Conservation (phyloP, 2,329 filamentous ascomycete genomes). For the Claviceps fusiformis region DNA sequence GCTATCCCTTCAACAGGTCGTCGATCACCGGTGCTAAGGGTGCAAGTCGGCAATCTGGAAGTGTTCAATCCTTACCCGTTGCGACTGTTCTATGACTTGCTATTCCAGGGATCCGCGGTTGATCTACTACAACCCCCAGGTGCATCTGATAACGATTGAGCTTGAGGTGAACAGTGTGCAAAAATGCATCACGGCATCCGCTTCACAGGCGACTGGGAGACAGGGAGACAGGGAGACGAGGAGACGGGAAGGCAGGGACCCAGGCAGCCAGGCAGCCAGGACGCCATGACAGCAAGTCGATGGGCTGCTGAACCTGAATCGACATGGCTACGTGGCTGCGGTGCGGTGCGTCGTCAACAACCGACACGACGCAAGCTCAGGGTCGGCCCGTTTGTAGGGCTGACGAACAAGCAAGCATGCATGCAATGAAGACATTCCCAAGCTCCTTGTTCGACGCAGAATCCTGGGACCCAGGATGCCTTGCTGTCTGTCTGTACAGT, state of each 20-base stretch:
- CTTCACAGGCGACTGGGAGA: background rate
- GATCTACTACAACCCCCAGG: background rate
- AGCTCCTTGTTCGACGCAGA: constrained; percentile 4
- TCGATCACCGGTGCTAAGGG: too few species aligned
- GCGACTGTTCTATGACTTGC: background rate
- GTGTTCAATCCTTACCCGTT: background rate
- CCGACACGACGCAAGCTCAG: constrained; percentile 4
- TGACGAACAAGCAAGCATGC: constrained; percentile 3
- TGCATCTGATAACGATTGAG: background rate
- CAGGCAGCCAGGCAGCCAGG: background rate
- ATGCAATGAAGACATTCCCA: constrained; percentile 7
- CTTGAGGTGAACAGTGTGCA: background rate
- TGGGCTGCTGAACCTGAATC: background rate
- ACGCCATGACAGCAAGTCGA: background rate
- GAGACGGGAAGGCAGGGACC: too few species aligned
- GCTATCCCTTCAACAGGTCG: background rate
- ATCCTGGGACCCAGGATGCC: constrained; percentile 4
- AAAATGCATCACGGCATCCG: background rate
- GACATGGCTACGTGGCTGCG: constrained; percentile 1
- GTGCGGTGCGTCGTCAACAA: constrained; percentile 3
- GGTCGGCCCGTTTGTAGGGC: constrained; percentile 7
- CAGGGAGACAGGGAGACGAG: too few species aligned
- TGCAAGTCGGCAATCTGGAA: background rate
- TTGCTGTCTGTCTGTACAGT: background rate
- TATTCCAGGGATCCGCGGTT: background rate